Conservation (phyloP, 805 yeast genomes). For the Yarrowia bubula region DNA sequence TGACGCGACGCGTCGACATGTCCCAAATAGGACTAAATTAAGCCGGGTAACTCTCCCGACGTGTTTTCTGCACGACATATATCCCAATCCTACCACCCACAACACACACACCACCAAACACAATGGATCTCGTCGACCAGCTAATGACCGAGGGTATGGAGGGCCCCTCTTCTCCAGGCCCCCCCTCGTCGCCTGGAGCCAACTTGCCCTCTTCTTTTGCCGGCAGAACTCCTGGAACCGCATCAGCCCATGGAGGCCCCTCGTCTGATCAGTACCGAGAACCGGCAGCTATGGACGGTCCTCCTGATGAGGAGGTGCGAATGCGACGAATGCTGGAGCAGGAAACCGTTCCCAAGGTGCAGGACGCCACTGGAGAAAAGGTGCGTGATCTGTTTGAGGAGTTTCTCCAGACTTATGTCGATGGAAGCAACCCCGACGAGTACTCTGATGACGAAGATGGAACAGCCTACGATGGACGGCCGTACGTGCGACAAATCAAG, state of each 20-base stretch:
- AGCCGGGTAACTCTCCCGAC: slow-evolving; percentile 15
- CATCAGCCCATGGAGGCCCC: slow-evolving; percentile 25
- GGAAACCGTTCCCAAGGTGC: slow-evolving; percentile 70
- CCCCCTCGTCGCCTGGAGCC: slow-evolving; percentile 25
- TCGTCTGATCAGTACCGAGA: background rate
- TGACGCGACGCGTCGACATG: background rate
- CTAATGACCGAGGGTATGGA: slow-evolving; percentile 20
- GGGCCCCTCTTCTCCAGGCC: slow-evolving; percentile 22
- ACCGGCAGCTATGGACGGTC: background rate
- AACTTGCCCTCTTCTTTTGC: slow-evolving; percentile 9
- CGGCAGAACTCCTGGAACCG: slow-evolving; percentile 13
- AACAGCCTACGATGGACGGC: slow-evolving; percentile 47
- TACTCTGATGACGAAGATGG: slow-evolving; percentile 27
- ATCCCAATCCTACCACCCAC: background rate
- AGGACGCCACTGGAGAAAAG: slow-evolving; percentile 89
- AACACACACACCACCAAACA: background rate
- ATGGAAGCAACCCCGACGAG: slow-evolving; percentile 41
- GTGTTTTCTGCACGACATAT: slow-evolving; percentile 4
- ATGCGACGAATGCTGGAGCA: slow-evolving; percentile 5
- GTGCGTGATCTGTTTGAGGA: slow-evolving; percentile 88
- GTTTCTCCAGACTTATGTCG: slow-evolving; percentile 67
- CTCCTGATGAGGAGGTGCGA: slow-evolving; percentile 16
- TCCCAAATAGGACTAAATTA: slow-evolving; percentile 11
- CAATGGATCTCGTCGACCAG: slow-evolving; percentile 23
- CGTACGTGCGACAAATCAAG: slow-evolving; percentile 75